phyloP scores from a whole-genome alignment of 2,329 filamentous ascomycete genomes.

The Plenodomus lindquistii region DNA sequence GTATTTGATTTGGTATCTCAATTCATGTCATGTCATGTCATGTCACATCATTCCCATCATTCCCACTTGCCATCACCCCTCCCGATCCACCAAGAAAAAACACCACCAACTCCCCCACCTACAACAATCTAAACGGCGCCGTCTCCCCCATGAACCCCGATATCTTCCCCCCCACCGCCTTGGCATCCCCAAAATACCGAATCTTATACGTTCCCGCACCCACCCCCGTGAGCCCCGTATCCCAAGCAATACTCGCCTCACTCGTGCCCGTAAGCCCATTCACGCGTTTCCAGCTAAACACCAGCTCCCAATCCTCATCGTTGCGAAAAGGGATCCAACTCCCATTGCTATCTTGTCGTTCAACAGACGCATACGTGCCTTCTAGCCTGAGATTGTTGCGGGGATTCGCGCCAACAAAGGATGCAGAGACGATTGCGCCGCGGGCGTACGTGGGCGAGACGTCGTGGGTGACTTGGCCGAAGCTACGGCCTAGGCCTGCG shows the following conservation, averaged over 20 bases:
- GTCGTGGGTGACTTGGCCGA: constrained; percentile 67
- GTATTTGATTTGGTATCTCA: no score
- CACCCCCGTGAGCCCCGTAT: constrained; percentile 58
- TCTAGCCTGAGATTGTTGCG: constrained; percentile 83
- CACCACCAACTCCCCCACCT: neutral
- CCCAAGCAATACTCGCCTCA: constrained; percentile 79
- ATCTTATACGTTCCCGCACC: constrained; percentile 72
- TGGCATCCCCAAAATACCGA: constrained; percentile 83
- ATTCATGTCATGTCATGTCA: no score
- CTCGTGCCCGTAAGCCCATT: constrained; percentile 73
- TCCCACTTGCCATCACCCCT: no score
- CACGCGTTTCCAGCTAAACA: constrained; percentile 78
- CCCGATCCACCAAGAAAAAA: no score
- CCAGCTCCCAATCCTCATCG: constrained; percentile 81
- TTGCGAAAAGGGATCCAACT: constrained; percentile 69
- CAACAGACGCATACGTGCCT: constrained; percentile 76
- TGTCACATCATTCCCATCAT: no score
- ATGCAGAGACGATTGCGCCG: constrained; percentile 66
- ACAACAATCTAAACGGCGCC: neutral
- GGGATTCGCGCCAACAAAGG: constrained; percentile 86
- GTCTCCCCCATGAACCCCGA: constrained; percentile 57
- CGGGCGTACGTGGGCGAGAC: constrained; percentile 60
- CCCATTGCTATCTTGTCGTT: constrained; percentile 58
- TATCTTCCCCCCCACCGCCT: constrained; percentile 65
- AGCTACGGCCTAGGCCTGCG: constrained; percentile 66